These are phyloP conservation scores for Phanerodontia chrysosporium DNA, from an alignment of 768 basidiomycete genomes.

Conservation along the genomic window DNA sequence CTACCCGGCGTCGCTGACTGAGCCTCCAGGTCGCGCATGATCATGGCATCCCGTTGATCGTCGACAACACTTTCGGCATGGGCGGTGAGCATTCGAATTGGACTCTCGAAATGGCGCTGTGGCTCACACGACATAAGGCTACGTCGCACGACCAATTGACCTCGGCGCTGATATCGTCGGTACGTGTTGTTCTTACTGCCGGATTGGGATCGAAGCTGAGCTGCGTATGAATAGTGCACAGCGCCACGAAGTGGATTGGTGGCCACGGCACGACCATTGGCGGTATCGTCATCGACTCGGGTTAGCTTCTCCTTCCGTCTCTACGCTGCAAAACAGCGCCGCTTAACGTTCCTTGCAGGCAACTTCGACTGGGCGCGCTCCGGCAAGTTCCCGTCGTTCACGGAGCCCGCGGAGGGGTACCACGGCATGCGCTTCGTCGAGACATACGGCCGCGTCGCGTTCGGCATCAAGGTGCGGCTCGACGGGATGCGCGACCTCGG, in stretches of 20 bases:
- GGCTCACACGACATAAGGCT: no score
- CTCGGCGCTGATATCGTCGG: conserved; percentile 76
- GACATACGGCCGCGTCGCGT: conserved; percentile 61
- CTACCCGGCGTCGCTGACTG: neutral
- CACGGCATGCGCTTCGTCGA: conserved; percentile 67
- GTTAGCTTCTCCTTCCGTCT: conserved; percentile 24
- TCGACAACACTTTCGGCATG: conserved; percentile 79
- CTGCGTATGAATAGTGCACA: conserved; percentile 44
- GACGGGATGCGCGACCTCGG: conserved; percentile 67
- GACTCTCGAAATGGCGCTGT: no score
- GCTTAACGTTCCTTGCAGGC: conserved; percentile 29
- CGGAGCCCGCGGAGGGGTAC: conserved; percentile 73
- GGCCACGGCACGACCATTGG: conserved; percentile 79
- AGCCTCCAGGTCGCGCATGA: conserved; percentile 60
- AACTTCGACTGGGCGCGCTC: conserved; percentile 72
- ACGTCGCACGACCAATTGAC: conserved; percentile 67
- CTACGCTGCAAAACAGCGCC: neutral
- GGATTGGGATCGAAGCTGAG: neutral
- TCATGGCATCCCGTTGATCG: conserved; percentile 69
- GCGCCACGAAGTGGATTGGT: conserved; percentile 83
- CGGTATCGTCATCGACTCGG: conserved; percentile 70
- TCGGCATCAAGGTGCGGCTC: conserved; percentile 60
- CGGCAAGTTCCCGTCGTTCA: conserved; percentile 72
- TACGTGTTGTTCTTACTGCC: conserved; percentile 18
- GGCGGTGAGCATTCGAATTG: conserved; percentile 44